phyloP scores from a whole-genome alignment of 306 rosid genomes.

The Glycine tomentella region DNA sequence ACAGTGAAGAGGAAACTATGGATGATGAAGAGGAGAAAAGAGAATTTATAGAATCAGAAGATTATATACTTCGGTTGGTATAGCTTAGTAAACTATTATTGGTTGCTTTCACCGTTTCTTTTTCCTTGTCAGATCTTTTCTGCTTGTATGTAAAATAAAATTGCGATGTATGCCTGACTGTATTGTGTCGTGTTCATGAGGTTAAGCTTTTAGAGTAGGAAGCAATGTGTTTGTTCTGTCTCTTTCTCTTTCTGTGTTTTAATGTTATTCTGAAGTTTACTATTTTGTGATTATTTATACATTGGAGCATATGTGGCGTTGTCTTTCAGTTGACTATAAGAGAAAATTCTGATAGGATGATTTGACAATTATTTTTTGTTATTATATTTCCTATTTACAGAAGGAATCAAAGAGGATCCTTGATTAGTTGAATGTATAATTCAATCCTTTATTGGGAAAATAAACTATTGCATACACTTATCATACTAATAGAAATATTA shows the following conservation, averaged over 20 bases:
- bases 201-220: slow-evolving; percentile 24
- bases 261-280: not conserved
- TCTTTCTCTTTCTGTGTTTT: not conserved
- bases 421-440: slow-evolving; percentile 7
- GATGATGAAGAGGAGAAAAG: slow-evolving; percentile 98
- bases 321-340: slow-evolving; percentile 14
- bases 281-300: not conserved
- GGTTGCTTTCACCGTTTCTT: slow-evolving; percentile 26
- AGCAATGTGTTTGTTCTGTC: not conserved
- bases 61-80: slow-evolving; percentile 89
- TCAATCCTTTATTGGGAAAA: slow-evolving; percentile 23
- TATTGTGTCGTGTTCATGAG: slow-evolving; percentile 15
- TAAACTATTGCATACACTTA: slow-evolving; percentile 10
- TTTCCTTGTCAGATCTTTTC: slow-evolving; percentile 6
- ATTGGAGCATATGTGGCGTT: not conserved
- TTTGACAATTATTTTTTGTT: slow-evolving; percentile 36
- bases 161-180: slow-evolving; percentile 24
- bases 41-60: slow-evolving; percentile 87
- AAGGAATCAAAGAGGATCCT: slow-evolving; percentile 28
- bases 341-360: slow-evolving; percentile 25
- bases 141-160: slow-evolving; percentile 11
- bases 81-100: slow-evolving; percentile 44
- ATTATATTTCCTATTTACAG: slow-evolving; percentile 16
- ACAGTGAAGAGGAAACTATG: slow-evolving; percentile 90
- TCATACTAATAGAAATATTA: slow-evolving; percentile 10